These are phyloP conservation scores for Erodium chrysanthum DNA, from an alignment of 441 rosid species.

Conservation along the genomic window DNA sequence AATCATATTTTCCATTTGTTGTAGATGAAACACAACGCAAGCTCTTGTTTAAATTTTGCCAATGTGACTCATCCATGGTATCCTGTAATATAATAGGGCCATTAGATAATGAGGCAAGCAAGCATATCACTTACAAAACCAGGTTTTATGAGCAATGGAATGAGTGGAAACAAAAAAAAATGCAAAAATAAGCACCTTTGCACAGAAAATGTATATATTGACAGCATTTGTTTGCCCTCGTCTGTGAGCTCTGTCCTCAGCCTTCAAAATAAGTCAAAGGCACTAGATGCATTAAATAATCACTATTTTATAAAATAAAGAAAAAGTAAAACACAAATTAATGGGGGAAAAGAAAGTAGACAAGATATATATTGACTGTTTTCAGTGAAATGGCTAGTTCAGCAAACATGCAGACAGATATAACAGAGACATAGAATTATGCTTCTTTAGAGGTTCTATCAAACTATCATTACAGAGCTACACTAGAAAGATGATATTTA, in stretches of 20 bases:
- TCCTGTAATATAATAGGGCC: conserved; percentile 38
- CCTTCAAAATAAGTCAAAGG: conserved; percentile 41
- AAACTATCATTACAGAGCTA: too few relatives aligned
- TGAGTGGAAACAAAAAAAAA: background rate
- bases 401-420: too few relatives aligned
- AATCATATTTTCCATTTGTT: conserved; percentile 87
- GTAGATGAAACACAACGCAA: conserved; percentile 71
- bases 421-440: too few relatives aligned
- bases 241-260: conserved; percentile 94
- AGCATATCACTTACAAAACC: background rate
- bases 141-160: background rate
- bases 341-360: too few relatives aligned
- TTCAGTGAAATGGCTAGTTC: too few relatives aligned
- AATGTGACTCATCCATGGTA: conserved; percentile 63
- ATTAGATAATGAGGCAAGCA: conserved; percentile 15
- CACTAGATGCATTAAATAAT: background rate
- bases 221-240: conserved; percentile 82
- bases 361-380: too few relatives aligned
- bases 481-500: too few relatives aligned
- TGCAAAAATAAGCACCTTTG: conserved; percentile 41
- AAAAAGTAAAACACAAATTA: too few relatives aligned
- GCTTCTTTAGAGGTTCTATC: too few relatives aligned
- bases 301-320: too few relatives aligned
- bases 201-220: conserved; percentile 78
- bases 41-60: conserved; percentile 69